These are phyloP conservation scores for Dalbergia cultrata DNA, from an alignment of 306 rosid species.

Conservation along the genomic window DNA sequence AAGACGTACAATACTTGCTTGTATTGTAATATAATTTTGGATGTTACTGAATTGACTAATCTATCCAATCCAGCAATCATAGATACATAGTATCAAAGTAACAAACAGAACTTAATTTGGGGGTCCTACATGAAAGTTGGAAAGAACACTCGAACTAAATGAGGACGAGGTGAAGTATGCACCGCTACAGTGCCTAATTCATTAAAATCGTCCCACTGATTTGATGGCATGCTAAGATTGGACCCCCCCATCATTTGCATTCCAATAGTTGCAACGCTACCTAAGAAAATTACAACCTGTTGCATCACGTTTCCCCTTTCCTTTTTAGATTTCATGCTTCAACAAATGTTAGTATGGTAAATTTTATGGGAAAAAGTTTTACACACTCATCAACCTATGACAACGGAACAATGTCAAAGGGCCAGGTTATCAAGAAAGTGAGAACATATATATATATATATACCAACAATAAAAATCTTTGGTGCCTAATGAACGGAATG, in stretches of 20 bases:
- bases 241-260: constrained; percentile 20
- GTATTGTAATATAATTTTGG: constrained; percentile 1
- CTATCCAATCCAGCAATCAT: constrained; percentile 32
- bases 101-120: background rate
- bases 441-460: background rate
- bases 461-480: background rate
- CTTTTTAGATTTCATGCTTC: constrained; percentile 46
- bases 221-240: constrained; percentile 29
- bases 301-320: constrained; percentile 39
- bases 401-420: constrained; percentile 26
- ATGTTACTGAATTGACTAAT: constrained; percentile 27
- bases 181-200: background rate
- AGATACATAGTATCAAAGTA: constrained; percentile 19
- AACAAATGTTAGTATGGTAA: background rate
- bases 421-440: constrained; percentile 4
- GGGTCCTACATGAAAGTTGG: constrained; percentile 43
- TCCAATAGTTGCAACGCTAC: constrained; percentile 4
- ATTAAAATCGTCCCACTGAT: constrained; percentile 27
- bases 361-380: constrained; percentile 9
- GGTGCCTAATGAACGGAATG: background rate
- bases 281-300: constrained; percentile 37
- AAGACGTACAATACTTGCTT: background rate
- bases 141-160: constrained; percentile 18
- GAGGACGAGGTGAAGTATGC: background rate
- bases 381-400: background rate